These are phyloP conservation scores for Capsella rubella DNA, from an alignment of 441 rosid species.

Conservation along the genomic window DNA sequence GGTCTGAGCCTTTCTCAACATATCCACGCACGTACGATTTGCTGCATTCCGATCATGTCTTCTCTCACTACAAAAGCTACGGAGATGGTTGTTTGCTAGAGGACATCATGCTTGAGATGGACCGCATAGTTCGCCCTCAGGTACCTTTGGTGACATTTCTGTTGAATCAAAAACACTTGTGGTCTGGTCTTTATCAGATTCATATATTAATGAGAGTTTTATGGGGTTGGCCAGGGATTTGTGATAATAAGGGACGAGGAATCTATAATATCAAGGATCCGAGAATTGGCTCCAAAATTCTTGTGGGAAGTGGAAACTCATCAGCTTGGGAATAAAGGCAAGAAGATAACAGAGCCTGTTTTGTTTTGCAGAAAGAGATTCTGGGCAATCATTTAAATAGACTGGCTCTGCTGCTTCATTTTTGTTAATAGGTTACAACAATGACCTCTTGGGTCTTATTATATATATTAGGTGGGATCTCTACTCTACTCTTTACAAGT, in stretches of 20 bases:
- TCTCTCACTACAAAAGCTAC: slow-evolving; percentile 62
- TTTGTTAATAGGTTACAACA: neutral
- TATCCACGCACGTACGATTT: slow-evolving; percentile 92
- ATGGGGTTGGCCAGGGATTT: slow-evolving; percentile 65
- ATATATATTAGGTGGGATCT: no score
- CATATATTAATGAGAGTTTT: slow-evolving; percentile 3
- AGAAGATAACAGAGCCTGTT: slow-evolving; percentile 68
- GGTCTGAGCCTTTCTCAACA: slow-evolving; percentile 97
- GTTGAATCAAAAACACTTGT: neutral
- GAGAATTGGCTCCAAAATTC: slow-evolving; percentile 69
- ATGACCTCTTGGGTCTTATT: no score
- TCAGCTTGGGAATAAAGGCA: slow-evolving; percentile 60
- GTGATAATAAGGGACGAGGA: slow-evolving; percentile 84
- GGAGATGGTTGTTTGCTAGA: slow-evolving; percentile 77
- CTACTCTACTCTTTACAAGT: no score
- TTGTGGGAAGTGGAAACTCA: slow-evolving; percentile 79
- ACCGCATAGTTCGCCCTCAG: slow-evolving; percentile 83
- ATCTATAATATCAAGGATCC: slow-evolving; percentile 57
- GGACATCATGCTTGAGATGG: slow-evolving; percentile 94
- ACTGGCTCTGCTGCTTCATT: neutral
- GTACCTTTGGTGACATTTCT: slow-evolving; percentile 48
- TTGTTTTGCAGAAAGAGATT: slow-evolving; percentile 84
- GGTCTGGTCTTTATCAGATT: neutral
- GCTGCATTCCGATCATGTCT: slow-evolving; percentile 76
- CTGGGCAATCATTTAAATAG: slow-evolving; percentile 62